Base-by-base conservation (phyloP, 495 filamentous ascomycete species). In the Penicillium coprophilum region DNA sequence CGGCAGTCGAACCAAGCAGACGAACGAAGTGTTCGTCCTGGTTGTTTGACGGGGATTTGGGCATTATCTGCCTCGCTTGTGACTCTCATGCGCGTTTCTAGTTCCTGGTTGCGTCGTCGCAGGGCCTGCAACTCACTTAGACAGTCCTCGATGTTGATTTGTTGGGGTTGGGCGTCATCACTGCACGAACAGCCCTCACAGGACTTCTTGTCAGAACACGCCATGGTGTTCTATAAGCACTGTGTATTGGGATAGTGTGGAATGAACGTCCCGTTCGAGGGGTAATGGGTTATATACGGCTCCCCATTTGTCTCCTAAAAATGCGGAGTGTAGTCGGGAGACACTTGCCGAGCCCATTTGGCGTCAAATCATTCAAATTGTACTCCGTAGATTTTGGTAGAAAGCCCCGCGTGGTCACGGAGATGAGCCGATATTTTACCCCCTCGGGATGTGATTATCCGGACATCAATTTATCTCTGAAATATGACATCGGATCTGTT, bases 1-100 rank as follows among this genome's bases (percentile, higher is more conserved):
- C 74, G 65, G 32, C 69, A 71, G 46, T 76, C 72, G 56, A 81
- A 79, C 78, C 78, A 81, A 28, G 69, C 65, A 1, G 77, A 59
- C 8, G 78, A 81, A 6, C 78, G 75, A 27, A 81, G 64, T 46
- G 66, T 74, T 36, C 68, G 69, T 31, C 67, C 61, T 11, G 65
- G 62, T 21, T 60, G 53, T 4, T 57, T 57, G 17, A 57, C 40
- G 21, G 65, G 48, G 7, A 54, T 50, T 8, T 45, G 30, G 3
- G 46, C 49, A 19, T 48, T 40, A 9, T 51, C 53, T 44, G 52
- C 47, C 10, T 48, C 24, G 15, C 43, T 48, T 11, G 40, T 36
- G 27, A 67, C 54, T 17, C 48, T 40, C 19, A 68, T 60, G 28
- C 63, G 49, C 1, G 59, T 68, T 41, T 68, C 65, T 9, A 68